phyloP scores from a whole-genome alignment of 2,329 filamentous ascomycete genomes.

The Pyrenophora teres region DNA sequence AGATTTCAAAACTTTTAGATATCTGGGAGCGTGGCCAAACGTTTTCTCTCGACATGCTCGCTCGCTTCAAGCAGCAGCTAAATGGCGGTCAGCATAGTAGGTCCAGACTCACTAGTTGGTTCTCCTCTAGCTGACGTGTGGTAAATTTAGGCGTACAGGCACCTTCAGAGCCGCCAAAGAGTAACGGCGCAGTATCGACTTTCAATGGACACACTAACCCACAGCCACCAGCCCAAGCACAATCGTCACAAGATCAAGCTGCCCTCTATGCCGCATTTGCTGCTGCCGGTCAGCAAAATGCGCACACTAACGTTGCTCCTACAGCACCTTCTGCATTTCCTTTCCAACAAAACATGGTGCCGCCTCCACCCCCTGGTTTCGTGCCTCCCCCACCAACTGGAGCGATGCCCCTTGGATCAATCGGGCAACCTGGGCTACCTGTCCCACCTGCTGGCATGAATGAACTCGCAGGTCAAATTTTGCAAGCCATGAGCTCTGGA shows the following conservation, averaged over 20 bases:
- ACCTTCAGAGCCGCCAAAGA: conserved; percentile 36
- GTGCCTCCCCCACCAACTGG: conserved; percentile 35
- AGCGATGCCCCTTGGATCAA: conserved; percentile 5
- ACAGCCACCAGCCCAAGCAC: conserved; percentile 26
- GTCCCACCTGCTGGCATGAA: conserved; percentile 31
- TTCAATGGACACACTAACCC: conserved; percentile 33
- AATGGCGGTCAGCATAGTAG: conserved; percentile 69
- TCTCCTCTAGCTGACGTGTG: conserved; percentile 17
- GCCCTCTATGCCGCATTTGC: conserved; percentile 44
- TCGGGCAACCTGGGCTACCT: conserved; percentile 29
- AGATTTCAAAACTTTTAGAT: conserved; percentile 92
- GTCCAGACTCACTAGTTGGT: conserved; percentile 45
- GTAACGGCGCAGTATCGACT: conserved; percentile 26
- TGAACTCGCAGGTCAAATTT: conserved; percentile 39
- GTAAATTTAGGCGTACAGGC: conserved; percentile 24
- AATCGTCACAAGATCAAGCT: conserved; percentile 34
- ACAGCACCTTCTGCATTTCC: conserved; percentile 31
- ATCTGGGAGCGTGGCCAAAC: conserved; percentile 98
- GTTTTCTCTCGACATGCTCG: conserved; percentile 79
- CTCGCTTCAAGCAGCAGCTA: conserved; percentile 82
- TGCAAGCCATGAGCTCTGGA: conserved; percentile 43
- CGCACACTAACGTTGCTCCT: conserved; percentile 35
- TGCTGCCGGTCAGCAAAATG: conserved; percentile 35
- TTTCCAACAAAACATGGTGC: conserved; percentile 37
- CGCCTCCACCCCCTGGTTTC: conserved; percentile 41